Conservation (phyloP, 2,329 filamentous ascomycete species). For the Penicillium brevicompactum region DNA sequence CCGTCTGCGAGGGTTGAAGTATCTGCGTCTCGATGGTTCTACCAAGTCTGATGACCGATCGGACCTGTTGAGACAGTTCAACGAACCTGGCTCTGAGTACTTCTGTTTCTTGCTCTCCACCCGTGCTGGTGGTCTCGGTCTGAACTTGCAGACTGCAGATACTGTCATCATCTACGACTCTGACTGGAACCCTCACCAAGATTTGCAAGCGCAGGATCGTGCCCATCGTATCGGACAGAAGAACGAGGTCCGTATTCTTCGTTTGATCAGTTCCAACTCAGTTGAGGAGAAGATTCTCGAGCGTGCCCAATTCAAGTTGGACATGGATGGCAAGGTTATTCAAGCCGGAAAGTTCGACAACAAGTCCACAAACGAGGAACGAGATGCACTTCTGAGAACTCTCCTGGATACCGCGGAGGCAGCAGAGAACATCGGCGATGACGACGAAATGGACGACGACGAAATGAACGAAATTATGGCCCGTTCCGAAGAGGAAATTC, state of each 20-base stretch:
- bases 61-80: constrained; percentile 85
- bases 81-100: constrained; percentile 84
- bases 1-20: constrained; percentile 78
- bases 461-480: constrained; percentile 95
- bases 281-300: constrained; percentile 99
- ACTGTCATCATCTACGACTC: constrained; percentile 99
- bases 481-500: constrained; percentile 78
- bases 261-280: constrained; percentile 93
- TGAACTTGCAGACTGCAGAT: constrained; percentile 96
- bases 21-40: constrained; percentile 90
- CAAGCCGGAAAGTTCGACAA: constrained; percentile 99
- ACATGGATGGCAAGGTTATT: constrained; percentile 99
- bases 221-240: constrained; percentile 99
- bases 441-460: constrained; percentile 98
- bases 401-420: constrained; percentile 79
- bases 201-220: constrained; percentile 98
- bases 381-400: constrained; percentile 93
- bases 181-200: constrained; percentile 99
- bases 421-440: constrained; percentile 72
- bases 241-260: constrained; percentile 96
- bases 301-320: constrained; percentile 93
- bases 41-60: constrained; percentile 98
- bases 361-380: constrained; percentile 97
- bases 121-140: constrained; percentile 93
- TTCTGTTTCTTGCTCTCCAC: constrained; percentile 99